Base-by-base conservation (phyloP, 23 red algal species). In the Gracilaria gracilis region DNA sequence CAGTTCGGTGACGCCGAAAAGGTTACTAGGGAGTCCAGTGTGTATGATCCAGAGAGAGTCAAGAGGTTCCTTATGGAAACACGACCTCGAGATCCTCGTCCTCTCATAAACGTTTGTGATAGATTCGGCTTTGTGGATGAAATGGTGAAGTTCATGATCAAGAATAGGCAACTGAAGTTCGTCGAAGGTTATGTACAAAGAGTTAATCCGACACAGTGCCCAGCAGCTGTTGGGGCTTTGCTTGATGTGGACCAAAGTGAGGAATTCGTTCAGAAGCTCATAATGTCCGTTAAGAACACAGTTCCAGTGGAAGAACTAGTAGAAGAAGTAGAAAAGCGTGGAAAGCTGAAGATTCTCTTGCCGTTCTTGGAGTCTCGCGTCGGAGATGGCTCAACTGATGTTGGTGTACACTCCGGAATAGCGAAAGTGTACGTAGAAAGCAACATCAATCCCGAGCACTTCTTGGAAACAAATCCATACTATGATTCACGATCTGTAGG, bases 101-200 rank as follows among this genome's bases (percentile, higher is more conserved):
- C 97, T 57, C 82, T 99, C 34, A 96, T 99, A 58, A 99, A 99
- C 69, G 97, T 99, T 74, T 99, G 97, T 80, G 97, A 99, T 87
- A 91, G 91, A 28, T 94, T 95, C 84, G 97, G 90, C 46, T 94
- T 91, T 73, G 87, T 99, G 19, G 91, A 94, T 50, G 97, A 99
- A 61, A 84, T 99, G 73, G 93, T 99, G n/a, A 87, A 83, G 39
- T 99, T 94, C 89, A 89, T 99, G 94, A 88, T 99, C 40, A 99
- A 99, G 81, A 95, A 99, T 28, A 87, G 92, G 42, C 94, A 96
- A 71, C 21, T 96, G 69, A 95, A 99, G 57, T 94, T 99, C 73
- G 92, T 99, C 46, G 86, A 96, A 79, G 97, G 94, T 44, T 99
- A 95, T 61, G 97, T 99, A 21, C 97, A 99, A 79, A 67, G 97